Evolutionary conservation across 2,329 filamentous ascomycete species (phyloP).

Genomic region (Microsporum ferrugineum): DNA sequence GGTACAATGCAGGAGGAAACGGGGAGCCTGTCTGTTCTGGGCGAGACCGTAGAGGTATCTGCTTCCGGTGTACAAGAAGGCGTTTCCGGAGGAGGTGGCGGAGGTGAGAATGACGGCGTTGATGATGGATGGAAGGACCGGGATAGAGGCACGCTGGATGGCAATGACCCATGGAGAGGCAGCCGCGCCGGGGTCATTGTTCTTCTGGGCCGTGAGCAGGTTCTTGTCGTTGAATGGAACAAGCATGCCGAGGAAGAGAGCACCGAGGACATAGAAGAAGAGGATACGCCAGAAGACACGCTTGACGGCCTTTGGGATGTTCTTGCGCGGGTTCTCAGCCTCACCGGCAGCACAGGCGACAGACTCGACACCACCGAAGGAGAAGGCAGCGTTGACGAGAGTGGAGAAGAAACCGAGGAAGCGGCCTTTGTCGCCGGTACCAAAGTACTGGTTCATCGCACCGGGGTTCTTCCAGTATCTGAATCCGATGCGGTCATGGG

Average conservation of each 20-base stretch:
- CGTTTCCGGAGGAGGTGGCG: conserved; percentile 58
- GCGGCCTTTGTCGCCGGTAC: conserved; percentile 44
- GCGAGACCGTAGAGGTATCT: conserved; percentile 41
- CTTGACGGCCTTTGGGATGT: conserved; percentile 45
- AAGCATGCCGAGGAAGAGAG: conserved; percentile 48
- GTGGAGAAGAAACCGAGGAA: conserved; percentile 52
- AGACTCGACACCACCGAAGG: conserved; percentile 35
- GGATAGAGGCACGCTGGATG: conserved; percentile 54
- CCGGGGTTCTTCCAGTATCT: conserved; percentile 58
- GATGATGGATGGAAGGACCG: conserved; percentile 57
- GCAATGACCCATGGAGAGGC: conserved; percentile 65
- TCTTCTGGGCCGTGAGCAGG: conserved; percentile 38
- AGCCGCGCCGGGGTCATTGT: conserved; percentile 45
- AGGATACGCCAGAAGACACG: conserved; percentile 46
- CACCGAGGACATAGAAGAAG: conserved; percentile 47
- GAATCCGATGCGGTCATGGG: conserved; percentile 51
- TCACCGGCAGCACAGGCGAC: conserved; percentile 47
- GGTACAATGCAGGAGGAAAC: conserved; percentile 40
- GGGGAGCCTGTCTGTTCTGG: conserved; percentile 42
- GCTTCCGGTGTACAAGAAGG: conserved; percentile 47
- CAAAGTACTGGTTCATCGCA: conserved; percentile 56
- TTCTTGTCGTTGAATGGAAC: conserved; percentile 56
- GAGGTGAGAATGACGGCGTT: conserved; percentile 67
- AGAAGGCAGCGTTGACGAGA: conserved; percentile 33
- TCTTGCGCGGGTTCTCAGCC: conserved; percentile 41